These are phyloP conservation scores for Lagenaria siceraria DNA, from an alignment of 306 rosid species.

Conservation along the genomic window DNA sequence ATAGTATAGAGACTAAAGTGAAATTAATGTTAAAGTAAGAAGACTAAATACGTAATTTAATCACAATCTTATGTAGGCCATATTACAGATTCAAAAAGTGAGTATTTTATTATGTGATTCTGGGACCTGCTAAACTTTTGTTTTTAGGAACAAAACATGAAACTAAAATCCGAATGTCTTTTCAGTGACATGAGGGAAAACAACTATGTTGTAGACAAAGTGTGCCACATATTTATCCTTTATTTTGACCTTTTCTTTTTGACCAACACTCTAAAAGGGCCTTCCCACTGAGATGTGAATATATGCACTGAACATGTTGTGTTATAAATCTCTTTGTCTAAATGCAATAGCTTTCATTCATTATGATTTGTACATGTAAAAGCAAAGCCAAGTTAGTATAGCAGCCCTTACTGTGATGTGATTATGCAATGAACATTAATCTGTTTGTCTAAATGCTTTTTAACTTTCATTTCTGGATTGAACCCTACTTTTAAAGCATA, in stretches of 20 bases:
- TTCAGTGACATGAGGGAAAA: slow-evolving; percentile 13
- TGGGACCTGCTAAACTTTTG: slow-evolving; percentile 2
- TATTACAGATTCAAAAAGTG: neutral
- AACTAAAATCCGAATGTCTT: slow-evolving; percentile 19
- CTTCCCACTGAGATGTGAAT: neutral
- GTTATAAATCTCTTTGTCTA: slow-evolving; percentile 4
- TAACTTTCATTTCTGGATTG: slow-evolving; percentile 3
- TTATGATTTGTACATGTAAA: neutral
- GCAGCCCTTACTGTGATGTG: neutral
- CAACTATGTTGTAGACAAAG: slow-evolving; percentile 16
- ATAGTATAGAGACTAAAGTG: neutral
- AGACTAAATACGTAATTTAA: neutral
- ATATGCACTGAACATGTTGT: slow-evolving; percentile 1
- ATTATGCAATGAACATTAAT: neutral
- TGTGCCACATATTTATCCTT: slow-evolving; percentile 11
- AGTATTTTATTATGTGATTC: neutral
- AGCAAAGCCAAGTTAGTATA: neutral
- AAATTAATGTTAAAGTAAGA: neutral
- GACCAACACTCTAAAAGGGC: neutral
- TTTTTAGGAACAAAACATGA: slow-evolving; percentile 14
- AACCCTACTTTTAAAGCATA: neutral
- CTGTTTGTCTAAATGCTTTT: slow-evolving; percentile 4
- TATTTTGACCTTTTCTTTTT: slow-evolving; percentile 7
- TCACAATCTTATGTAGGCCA: neutral
- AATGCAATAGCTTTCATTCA: slow-evolving; percentile 1